A percentile compares a stretch with the other conserved stretches of the same genome.
These are phyloP conservation scores for Clonostachys chloroleuca DNA, from an alignment of 2,329 filamentous ascomycete species.

Conservation along the genomic window DNA sequence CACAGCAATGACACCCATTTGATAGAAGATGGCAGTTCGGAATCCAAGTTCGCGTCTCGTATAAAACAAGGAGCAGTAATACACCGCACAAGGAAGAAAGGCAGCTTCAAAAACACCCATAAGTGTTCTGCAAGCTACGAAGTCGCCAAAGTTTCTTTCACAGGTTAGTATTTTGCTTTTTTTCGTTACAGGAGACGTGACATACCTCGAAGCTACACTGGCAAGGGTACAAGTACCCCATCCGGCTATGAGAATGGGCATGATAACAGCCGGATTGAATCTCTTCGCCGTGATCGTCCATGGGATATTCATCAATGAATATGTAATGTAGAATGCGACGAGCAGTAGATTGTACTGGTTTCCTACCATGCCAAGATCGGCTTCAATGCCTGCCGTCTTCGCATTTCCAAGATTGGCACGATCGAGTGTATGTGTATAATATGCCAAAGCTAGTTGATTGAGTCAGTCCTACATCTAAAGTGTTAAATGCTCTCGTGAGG, in stretches of 20 bases:
- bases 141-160: not conserved
- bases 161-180: conserved; percentile 22
- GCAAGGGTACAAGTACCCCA: conserved; percentile 17
- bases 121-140: not conserved
- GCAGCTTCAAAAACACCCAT: not conserved
- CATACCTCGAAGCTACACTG: conserved; percentile 16
- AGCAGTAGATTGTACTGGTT: conserved; percentile 29
- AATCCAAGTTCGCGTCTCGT: conserved; percentile 21
- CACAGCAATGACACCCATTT: conserved; percentile 14
- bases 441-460: not conserved
- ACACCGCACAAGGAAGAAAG: conserved; percentile 39
- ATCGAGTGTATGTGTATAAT: conserved; percentile 6
- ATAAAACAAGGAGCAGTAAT: conserved; percentile 35
- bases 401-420: conserved; percentile 36
- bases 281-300: conserved; percentile 13
- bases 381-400: conserved; percentile 39
- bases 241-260: conserved; percentile 15
- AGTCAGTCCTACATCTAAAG: not conserved
- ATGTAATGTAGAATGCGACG: conserved; percentile 23
- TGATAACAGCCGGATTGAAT: conserved; percentile 16
- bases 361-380: conserved; percentile 38
- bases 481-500: conserved; percentile 6
- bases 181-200: conserved; percentile 29
- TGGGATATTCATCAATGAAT: conserved; percentile 15
- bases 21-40: conserved; percentile 4